Percentiles rank a stretch among this genome's conserved stretches.
These are phyloP conservation scores for Nakazawaea wickerhamii DNA, from an alignment of 805 yeast genomes.

Conservation along the genomic window DNA sequence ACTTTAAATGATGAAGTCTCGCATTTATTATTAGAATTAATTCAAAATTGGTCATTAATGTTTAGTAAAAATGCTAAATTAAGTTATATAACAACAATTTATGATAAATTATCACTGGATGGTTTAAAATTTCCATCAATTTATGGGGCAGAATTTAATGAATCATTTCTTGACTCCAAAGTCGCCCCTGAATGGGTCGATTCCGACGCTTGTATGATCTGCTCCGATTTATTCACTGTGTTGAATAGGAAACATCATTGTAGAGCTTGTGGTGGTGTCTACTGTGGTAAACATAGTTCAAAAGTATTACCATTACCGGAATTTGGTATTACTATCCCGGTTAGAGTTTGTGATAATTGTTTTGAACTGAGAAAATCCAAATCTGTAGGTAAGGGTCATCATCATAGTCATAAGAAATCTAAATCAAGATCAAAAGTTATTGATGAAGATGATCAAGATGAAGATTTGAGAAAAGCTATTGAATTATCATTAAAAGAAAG, in stretches of 20 bases:
- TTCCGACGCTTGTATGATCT: conserved; percentile 91
- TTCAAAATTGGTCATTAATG: conserved; percentile 75
- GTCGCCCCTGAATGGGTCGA: conserved; percentile 99
- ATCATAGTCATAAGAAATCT: conserved; percentile 13
- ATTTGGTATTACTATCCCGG: conserved; percentile 82
- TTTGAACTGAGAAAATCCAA: conserved; percentile 51
- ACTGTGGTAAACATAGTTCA: conserved; percentile 79
- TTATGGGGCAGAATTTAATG: conserved; percentile 33
- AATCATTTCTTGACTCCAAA: conserved; percentile 70
- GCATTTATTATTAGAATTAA: conserved; percentile 49
- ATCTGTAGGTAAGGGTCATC: conserved; percentile 15
- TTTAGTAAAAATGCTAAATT: conserved; percentile 64
- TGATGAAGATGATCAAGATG: conserved; percentile 55
- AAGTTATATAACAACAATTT: conserved; percentile 57
- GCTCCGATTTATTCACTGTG: conserved; percentile 74
- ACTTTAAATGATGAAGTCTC: conserved; percentile 47
- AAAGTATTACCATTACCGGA: conserved; percentile 68
- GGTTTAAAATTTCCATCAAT: conserved; percentile 65
- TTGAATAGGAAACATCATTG: conserved; percentile 94
- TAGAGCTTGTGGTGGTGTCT: conserved; percentile 95
- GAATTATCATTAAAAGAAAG: conserved; percentile 68
- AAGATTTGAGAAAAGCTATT: conserved; percentile 71
- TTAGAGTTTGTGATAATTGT: conserved; percentile 92
- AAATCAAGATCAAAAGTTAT: conserved; percentile 20
- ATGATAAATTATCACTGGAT: conserved; percentile 52